Evolutionary conservation across 306 rosid species (phyloP).

Genomic region (Pterocarpus santalinus): DNA sequence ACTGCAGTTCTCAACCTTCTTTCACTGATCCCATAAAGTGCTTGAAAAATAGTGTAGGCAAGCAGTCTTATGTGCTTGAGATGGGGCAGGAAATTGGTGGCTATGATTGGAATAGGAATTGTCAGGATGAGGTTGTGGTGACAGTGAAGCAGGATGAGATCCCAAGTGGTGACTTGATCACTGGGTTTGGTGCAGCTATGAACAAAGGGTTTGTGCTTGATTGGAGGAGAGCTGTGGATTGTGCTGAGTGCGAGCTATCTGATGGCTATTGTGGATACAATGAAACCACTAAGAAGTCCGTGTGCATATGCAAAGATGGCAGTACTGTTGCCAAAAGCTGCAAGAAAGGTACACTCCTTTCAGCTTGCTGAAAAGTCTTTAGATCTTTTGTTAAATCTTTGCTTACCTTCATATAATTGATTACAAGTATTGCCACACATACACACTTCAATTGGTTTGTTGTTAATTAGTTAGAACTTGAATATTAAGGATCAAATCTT

Average conservation of each 20-base stretch:
- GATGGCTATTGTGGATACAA: constrained; percentile 44
- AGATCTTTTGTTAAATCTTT: background rate
- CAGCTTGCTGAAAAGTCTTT: background rate
- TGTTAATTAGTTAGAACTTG: background rate
- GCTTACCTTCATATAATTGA: background rate
- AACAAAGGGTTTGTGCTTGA: constrained; percentile 56
- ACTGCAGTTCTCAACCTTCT: constrained; percentile 40
- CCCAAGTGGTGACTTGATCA: constrained; percentile 4
- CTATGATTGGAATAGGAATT: constrained; percentile 14
- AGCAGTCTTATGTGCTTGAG: constrained; percentile 45
- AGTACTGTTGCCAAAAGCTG: constrained; percentile 37
- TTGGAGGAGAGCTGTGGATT: constrained; percentile 39
- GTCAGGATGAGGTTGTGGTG: constrained; percentile 50
- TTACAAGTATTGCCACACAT: background rate
- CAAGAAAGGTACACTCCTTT: constrained; percentile 48
- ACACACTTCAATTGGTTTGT: background rate
- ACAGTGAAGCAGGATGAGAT: constrained; percentile 40
- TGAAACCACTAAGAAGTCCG: background rate
- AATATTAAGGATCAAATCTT: background rate
- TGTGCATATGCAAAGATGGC: constrained; percentile 53
- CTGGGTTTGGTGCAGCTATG: constrained; percentile 52
- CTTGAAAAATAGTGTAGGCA: background rate
- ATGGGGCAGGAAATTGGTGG: background rate
- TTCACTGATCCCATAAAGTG: constrained; percentile 33
- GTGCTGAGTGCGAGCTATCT: constrained; percentile 48